These are phyloP conservation scores for Eutrema heterophyllum DNA, from an alignment of 345 rosid genomes.

Conservation along the genomic window DNA sequence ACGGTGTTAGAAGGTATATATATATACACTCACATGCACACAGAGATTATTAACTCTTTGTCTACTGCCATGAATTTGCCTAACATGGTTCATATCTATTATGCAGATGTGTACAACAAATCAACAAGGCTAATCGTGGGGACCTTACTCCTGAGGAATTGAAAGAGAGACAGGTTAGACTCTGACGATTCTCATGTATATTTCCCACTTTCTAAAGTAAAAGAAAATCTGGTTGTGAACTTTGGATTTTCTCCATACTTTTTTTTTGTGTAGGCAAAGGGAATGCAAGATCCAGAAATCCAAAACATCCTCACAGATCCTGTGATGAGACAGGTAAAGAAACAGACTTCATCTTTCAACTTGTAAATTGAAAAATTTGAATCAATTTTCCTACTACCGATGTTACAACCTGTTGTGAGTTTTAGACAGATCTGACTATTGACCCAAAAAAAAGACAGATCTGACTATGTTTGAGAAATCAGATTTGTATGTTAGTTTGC, in stretches of 20 bases:
- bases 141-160: slow-evolving; percentile 81
- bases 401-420: neutral
- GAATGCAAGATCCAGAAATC: slow-evolving; percentile 89
- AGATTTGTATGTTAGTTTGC: neutral
- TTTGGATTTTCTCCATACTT: neutral
- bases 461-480: neutral
- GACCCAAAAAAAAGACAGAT: too few relatives aligned
- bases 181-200: neutral
- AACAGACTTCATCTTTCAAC: neutral
- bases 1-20: slow-evolving; percentile 69
- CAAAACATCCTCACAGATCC: slow-evolving; percentile 94
- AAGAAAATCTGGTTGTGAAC: neutral
- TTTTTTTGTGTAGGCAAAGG: slow-evolving; percentile 63
- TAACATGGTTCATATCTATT: neutral
- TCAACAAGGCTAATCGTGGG: slow-evolving; percentile 85
- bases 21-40: neutral
- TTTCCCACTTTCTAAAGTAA: neutral
- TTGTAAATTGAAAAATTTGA: neutral
- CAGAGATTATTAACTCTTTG: neutral
- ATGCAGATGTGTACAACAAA: slow-evolving; percentile 68
- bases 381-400: neutral
- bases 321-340: slow-evolving; percentile 84
- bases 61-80: neutral
- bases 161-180: slow-evolving; percentile 88
- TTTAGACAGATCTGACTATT: neutral